Evolutionary conservation across 2,329 filamentous ascomycete species (phyloP).

Genomic region (Pestalotiopsis sp.): DNA sequence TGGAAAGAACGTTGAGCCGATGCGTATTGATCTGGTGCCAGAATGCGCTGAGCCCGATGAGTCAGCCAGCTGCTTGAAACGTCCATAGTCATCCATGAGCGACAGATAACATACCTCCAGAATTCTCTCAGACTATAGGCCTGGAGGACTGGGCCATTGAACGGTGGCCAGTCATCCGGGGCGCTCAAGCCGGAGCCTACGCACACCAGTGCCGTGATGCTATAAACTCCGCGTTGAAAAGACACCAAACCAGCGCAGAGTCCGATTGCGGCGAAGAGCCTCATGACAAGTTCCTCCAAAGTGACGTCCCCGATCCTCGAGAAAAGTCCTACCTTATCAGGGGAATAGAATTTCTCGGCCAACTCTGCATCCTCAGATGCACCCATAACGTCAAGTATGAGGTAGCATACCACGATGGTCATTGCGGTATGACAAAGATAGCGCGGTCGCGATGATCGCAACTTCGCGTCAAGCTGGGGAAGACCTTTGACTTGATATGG

Average conservation of each 20-base stretch:
- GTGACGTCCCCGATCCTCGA: neutral
- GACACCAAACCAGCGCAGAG: constrained; percentile 10
- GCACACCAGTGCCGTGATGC: constrained; percentile 2
- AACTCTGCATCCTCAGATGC: neutral
- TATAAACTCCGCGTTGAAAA: constrained; percentile 15
- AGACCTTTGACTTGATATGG: constrained; percentile 10
- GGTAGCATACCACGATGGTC: neutral
- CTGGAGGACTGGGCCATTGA: constrained; percentile 11
- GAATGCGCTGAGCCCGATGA: constrained; percentile 5
- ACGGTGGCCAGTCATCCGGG: constrained; percentile 11
- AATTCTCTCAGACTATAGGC: neutral
- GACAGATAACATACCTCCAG: neutral
- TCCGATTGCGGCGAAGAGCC: constrained; percentile 13
- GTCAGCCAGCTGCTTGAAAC: neutral
- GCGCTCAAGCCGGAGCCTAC: neutral
- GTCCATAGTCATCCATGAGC: neutral
- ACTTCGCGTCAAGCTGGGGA: neutral
- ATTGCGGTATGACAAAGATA: neutral
- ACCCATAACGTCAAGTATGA: neutral
- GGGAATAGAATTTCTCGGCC: neutral
- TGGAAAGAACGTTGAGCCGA: constrained; percentile 11
- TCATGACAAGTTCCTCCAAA: constrained; percentile 3
- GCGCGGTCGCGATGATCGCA: neutral
- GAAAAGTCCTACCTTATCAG: neutral
- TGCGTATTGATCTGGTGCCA: constrained; percentile 18